Evolutionary conservation across 2,329 filamentous ascomycete species (phyloP).

Genomic region (Verticillium klebahnii): DNA sequence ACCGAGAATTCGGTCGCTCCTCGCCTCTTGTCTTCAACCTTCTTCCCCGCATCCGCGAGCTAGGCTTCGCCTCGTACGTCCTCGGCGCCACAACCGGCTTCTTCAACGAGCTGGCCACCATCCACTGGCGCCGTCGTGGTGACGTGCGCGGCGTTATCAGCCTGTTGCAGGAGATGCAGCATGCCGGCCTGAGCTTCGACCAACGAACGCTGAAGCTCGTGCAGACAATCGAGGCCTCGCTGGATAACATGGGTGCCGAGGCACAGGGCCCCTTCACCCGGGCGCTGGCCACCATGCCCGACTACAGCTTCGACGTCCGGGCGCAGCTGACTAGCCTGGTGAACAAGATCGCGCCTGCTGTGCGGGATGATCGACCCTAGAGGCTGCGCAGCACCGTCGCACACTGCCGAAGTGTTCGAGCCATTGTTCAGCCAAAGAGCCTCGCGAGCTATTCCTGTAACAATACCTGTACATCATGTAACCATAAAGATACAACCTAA

Average conservation of each 20-base stretch:
- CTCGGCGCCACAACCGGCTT: slow-evolving; percentile 66
- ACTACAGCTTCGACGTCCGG: slow-evolving; percentile 11
- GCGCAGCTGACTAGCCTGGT: slow-evolving; percentile 4
- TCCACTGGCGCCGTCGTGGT: slow-evolving; percentile 57
- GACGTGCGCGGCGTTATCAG: slow-evolving; percentile 51
- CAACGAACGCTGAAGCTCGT: slow-evolving; percentile 36
- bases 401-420: no score
- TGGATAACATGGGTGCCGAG: slow-evolving; percentile 9
- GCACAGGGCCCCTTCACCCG: slow-evolving; percentile 9
- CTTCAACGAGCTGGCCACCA: slow-evolving; percentile 61
- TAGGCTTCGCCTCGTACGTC: slow-evolving; percentile 66
- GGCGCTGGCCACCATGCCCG: slow-evolving; percentile 10
- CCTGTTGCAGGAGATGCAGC: slow-evolving; percentile 62
- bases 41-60: slow-evolving; percentile 61
- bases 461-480: not conserved
- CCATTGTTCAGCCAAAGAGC: not conserved
- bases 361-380: not conserved
- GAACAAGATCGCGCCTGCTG: not conserved
- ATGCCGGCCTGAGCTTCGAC: slow-evolving; percentile 56
- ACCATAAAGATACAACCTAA: not conserved
- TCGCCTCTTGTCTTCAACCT: slow-evolving; percentile 58
- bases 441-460: not conserved
- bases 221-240: slow-evolving; percentile 26
- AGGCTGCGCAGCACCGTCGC: no score
- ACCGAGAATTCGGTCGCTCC: slow-evolving; percentile 49